Conservation (phyloP, 2,329 filamentous ascomycete species). For the Aplosporella prunicola region DNA sequence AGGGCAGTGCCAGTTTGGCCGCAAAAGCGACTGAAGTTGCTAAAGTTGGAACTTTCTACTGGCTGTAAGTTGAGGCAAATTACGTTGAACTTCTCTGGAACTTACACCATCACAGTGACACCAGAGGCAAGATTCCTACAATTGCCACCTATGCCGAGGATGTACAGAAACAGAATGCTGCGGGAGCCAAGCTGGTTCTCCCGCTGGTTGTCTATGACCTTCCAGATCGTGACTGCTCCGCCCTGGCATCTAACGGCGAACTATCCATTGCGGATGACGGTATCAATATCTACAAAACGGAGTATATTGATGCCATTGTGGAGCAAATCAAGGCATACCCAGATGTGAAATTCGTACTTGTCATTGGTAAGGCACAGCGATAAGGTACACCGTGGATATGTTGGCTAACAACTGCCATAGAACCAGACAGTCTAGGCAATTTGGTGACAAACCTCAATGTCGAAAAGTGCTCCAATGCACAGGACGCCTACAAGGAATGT, state of each 20-base stretch:
- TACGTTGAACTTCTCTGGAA: too few relatives aligned
- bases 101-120: slow-evolving; percentile 33
- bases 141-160: slow-evolving; percentile 40
- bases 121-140: slow-evolving; percentile 38
- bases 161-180: slow-evolving; percentile 39
- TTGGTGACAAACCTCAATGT: slow-evolving; percentile 51
- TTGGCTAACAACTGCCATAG: slow-evolving; percentile 17
- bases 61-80: slow-evolving; percentile 34
- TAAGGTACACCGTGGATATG: too few relatives aligned
- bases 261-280: slow-evolving; percentile 46
- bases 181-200: slow-evolving; percentile 40
- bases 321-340: slow-evolving; percentile 45
- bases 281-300: slow-evolving; percentile 39
- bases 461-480: slow-evolving; percentile 45
- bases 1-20: slow-evolving; percentile 34
- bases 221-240: slow-evolving; percentile 55
- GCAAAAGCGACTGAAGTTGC: slow-evolving; percentile 42
- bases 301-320: slow-evolving; percentile 47
- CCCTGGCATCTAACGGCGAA: slow-evolving; percentile 55
- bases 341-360: slow-evolving; percentile 41
- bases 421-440: slow-evolving; percentile 54
- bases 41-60: slow-evolving; percentile 43
- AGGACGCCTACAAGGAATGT: slow-evolving; percentile 46
- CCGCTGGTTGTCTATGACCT: slow-evolving; percentile 55
- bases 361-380: slow-evolving; percentile 33